Conservation (phyloP, 2,329 filamentous ascomycete species). For the Grosmannia clavigera region DNA sequence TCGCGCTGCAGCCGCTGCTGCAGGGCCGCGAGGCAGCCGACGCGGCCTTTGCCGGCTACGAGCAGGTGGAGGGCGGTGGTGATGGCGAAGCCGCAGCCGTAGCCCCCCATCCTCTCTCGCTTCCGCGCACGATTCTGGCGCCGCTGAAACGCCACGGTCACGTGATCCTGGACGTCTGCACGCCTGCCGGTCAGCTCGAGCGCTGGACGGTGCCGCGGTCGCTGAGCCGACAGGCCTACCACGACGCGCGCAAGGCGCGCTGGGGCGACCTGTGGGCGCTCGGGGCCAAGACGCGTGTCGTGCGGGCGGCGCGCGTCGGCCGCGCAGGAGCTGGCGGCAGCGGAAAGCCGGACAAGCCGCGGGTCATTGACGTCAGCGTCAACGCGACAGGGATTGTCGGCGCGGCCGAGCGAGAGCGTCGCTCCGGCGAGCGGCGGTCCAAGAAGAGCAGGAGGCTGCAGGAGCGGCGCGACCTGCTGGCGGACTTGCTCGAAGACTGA, state of each 20-base stretch:
- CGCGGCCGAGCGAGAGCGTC: neutral
- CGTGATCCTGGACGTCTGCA: slow-evolving; percentile 83
- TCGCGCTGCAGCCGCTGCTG: slow-evolving; percentile 12
- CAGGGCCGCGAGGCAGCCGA: slow-evolving; percentile 47
- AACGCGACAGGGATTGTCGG: no score
- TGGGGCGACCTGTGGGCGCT: slow-evolving; percentile 97
- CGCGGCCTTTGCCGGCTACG: slow-evolving; percentile 67
- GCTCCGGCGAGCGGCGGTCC: no score
- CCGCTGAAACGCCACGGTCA: slow-evolving; percentile 84
- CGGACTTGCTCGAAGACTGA: neutral
- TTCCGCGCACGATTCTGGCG: slow-evolving; percentile 67
- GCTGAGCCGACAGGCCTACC: slow-evolving; percentile 71
- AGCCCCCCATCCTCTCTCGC: slow-evolving; percentile 45
- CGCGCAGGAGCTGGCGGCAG: neutral
- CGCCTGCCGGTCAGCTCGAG: slow-evolving; percentile 71
- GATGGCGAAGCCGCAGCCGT: slow-evolving; percentile 4
- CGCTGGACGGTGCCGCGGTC: slow-evolving; percentile 85
- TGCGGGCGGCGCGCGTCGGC: slow-evolving; percentile 42
- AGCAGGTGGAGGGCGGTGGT: slow-evolving; percentile 21
- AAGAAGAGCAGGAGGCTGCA: neutral
- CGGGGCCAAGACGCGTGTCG: slow-evolving; percentile 74
- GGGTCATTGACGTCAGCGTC: neutral
- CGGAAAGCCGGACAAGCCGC: neutral
- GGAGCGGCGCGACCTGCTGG: neutral
- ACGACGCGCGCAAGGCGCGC: slow-evolving; percentile 75